Conservation (phyloP, 805 yeast species). For the Ogataea pignaliae region DNA sequence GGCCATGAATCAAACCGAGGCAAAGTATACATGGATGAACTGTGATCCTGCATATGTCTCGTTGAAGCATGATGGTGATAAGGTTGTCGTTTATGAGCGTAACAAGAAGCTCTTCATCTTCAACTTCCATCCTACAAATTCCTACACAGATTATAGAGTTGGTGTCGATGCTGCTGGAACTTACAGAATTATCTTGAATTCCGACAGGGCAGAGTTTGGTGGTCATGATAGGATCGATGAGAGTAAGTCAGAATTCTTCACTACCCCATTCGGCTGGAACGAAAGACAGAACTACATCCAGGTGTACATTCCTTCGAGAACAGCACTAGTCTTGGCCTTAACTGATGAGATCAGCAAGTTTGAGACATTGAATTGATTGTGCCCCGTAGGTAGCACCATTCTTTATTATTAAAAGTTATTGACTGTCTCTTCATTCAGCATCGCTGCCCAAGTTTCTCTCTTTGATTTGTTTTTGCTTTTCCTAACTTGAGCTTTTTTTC, state of each 20-base stretch:
- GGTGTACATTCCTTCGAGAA: constrained; percentile 77
- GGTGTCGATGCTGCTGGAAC: constrained; percentile 83
- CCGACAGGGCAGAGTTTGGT: constrained; percentile 69
- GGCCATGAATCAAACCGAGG: constrained; percentile 77
- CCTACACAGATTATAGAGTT: constrained; percentile 80
- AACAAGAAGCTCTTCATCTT: constrained; percentile 80
- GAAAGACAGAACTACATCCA: constrained; percentile 69
- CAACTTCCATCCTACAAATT: constrained; percentile 84
- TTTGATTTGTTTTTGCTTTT: too few relatives aligned
- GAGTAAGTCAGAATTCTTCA: constrained; percentile 49
- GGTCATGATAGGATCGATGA: constrained; percentile 76
- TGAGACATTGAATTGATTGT: neutral
- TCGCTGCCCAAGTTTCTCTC: too few relatives aligned
- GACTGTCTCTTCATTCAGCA: too few relatives aligned
- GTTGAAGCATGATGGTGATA: constrained; percentile 83
- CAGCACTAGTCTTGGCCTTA: constrained; percentile 58
- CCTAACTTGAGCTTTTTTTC: too few relatives aligned
- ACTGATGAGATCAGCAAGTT: constrained; percentile 22
- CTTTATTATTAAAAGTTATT: too few relatives aligned
- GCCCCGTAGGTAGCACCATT: too few relatives aligned
- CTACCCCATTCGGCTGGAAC: constrained; percentile 79
- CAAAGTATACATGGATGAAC: constrained; percentile 64
- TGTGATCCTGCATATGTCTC: constrained; percentile 78
- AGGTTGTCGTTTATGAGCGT: constrained; percentile 84
- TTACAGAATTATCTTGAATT: constrained; percentile 68